Evolutionary conservation across 176 grass and related monocot species (phyloP).

Genomic region (Guadua angustifolia): DNA sequence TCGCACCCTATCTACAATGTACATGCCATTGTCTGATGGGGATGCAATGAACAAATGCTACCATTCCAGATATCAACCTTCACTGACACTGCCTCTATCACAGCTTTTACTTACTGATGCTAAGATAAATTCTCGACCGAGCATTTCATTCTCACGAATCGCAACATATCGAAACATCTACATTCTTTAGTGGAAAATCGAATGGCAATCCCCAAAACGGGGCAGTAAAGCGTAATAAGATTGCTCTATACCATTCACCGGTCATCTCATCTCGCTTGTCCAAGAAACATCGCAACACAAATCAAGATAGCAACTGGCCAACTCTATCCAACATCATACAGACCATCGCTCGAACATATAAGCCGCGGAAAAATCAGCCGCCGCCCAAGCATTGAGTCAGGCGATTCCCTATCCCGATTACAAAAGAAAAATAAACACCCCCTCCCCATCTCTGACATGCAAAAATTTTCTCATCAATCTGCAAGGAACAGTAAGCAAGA

Average conservation of each 20-base stretch:
- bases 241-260: background rate
- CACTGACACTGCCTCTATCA: background rate
- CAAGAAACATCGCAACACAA: background rate
- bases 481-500: slow-evolving; percentile 30
- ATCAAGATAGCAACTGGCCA: slow-evolving; percentile 6
- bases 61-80: slow-evolving; percentile 12
- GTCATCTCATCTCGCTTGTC: background rate
- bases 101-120: background rate
- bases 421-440: background rate
- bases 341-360: background rate
- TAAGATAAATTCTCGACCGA: background rate
- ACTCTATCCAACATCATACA: slow-evolving; percentile 16
- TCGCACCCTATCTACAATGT: background rate
- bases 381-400: slow-evolving; percentile 25
- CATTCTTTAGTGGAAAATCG: background rate
- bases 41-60: slow-evolving; percentile 3
- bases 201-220: background rate
- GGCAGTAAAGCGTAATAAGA: background rate
- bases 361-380: slow-evolving; percentile 38
- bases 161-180: background rate
- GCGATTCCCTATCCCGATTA: slow-evolving; percentile 37
- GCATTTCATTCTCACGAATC: background rate
- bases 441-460: background rate
- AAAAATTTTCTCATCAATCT: slow-evolving; percentile 17
- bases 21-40: background rate